Evolutionary conservation across 2,329 filamentous ascomycete genomes (phyloP), one percentile per base, ranked within the genome.

Genomic region (Diaporthe sp.): DNA sequence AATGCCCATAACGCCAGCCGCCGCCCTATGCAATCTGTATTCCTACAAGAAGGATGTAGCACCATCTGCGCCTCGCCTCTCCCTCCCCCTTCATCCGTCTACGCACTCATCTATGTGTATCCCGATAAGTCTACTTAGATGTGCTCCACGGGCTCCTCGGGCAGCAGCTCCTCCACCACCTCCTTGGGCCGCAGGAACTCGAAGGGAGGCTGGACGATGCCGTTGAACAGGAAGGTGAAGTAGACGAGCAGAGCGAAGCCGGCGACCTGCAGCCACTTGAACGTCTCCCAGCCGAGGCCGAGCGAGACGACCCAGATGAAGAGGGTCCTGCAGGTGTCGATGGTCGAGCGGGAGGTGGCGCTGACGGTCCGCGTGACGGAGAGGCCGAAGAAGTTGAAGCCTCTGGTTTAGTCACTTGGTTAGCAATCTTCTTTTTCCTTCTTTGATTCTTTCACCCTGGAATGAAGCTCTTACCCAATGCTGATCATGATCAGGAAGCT

Each of bases 221-320:
- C 95, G 84, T 98, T 98, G 88, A 98, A 98, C 57, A 98, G 84
- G 85, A 98, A 98, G 2, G 96, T 99, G 79, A 97, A 97, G 83
- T 98, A 99, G 20, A 99, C 97, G 49, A 99, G 90, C 78, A 98
- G 86, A 2, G 87, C 94, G 80, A 99, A 99, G 1, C 97, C 97
- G 4, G 91, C 83, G 20, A 99, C 95, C 85, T 99, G 97, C 9
- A 99, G 90, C 94, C 95, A 97, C 86, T 98, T 98, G 90, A 99
- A 98, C 0, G 92, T 93, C 86, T 99, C 97, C 97, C 97, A 99
- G 76, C 96, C 96, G 2, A 99, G 90, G 5, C 94, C 95, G 6
- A 99, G 90, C 25, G 95, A 98, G 20, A 98, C 94, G 39, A 99
- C 90, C 97, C 97, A 99, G 85, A 99, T 98, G 86, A 99, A 98